Percentiles rank a stretch among this genome's conserved stretches.
Evolutionary conservation across 306 rosid genomes (phyloP).

Genomic region (Clitoria ternatea): DNA sequence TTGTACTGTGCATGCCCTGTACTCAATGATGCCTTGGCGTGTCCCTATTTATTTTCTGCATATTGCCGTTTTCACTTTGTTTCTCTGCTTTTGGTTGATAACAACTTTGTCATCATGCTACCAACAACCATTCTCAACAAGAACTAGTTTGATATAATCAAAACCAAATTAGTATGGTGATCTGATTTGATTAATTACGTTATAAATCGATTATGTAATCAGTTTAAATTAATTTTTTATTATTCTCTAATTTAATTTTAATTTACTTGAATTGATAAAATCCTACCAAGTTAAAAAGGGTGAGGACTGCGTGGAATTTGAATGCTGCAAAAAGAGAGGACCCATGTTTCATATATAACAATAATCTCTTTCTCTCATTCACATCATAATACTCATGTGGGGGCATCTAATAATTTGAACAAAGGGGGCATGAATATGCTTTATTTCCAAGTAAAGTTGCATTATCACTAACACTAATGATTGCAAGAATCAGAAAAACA

Average conservation of each 20-base stretch:
- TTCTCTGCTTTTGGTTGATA: not conserved
- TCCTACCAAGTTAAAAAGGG: conserved; percentile 4
- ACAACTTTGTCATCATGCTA: conserved; percentile 16
- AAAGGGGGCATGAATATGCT: not conserved
- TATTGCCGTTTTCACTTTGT: not conserved
- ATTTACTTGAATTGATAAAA: no score
- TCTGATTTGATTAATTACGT: no score
- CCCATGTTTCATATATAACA: not conserved
- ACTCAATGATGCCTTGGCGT: not conserved
- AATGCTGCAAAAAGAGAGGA: not conserved
- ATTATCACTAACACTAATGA: not conserved
- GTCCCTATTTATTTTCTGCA: not conserved
- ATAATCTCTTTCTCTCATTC: not conserved
- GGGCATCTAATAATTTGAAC: conserved; percentile 9
- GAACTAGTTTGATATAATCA: conserved; percentile 1
- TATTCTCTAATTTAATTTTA: no score
- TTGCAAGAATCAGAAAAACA: conserved; percentile 2
- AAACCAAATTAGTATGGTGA: no score
- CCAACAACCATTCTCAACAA: not conserved
- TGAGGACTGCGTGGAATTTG: not conserved
- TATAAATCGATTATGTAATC: no score
- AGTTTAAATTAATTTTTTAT: no score
- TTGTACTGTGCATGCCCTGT: not conserved
- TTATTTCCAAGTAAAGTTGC: conserved; percentile 18
- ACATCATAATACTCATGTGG: not conserved